Evolutionary conservation across 129 eudicot genomes (phyloP), one percentile per base, ranked within the genome.

Genomic region (Pulicaria dysenterica): DNA sequence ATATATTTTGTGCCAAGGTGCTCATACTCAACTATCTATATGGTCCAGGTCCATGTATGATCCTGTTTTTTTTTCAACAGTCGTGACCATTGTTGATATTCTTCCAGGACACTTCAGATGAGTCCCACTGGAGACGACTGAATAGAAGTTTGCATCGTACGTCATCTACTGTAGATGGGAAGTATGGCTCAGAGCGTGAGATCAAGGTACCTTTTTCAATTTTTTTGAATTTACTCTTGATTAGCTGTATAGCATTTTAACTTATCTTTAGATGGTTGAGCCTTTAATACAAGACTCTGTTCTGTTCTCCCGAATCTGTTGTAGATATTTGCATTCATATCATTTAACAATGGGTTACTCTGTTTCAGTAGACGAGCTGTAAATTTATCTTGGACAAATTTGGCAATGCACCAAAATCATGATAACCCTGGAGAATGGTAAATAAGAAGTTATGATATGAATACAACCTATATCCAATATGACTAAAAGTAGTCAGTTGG

Each of bases 1-100:
- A 95, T 74, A 91, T 95, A 70, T 95, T 95, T 73, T 86, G 91
- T 79, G 99, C 96, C 34, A 95, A 88, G 96, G 99, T 94, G 41
- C 7, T 67, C 51, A 44, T 72, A 15, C 70, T 73, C 49, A 17
- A 57, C 63, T 73, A 42, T 38, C 51, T 36, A 9, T 45, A 48
- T 64, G 19, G 43, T 73, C 57, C 67, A 6, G 48, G 14, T 44
- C 31, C 40, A 56, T 74, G 49, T 81, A 57, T 11, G 62, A 61
- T 56, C 46, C 34, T 0, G 31, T 12, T 11, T 16, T 61, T 61
- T 57, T 45, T 57, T 46, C 7, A 59, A 48, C 13, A 76, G 57
- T 51, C 39, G 49, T 62, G 53, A 63, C 4, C 55, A 51, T 49
- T 68, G 46, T 16, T 47, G 44, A 64, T 58, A 62, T 77, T 15